phyloP scores from a whole-genome alignment of 257 asterid species.

The Cruciata laevipes region DNA sequence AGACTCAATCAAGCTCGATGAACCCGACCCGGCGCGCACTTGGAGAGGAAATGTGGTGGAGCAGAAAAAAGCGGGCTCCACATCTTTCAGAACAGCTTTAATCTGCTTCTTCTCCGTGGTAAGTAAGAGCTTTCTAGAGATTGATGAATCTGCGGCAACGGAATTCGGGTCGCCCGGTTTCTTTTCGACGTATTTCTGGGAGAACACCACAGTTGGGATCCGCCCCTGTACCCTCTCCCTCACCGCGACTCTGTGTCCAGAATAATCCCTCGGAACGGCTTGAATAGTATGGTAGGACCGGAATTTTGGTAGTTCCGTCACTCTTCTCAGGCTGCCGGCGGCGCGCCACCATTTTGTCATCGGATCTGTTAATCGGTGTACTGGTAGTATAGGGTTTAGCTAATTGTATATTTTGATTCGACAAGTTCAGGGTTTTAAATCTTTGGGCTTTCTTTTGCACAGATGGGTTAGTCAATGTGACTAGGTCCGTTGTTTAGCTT shows the following conservation, averaged over 20 bases:
- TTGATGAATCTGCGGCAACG: slow-evolving; percentile 33
- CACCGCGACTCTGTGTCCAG: slow-evolving; percentile 62
- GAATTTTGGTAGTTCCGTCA: slow-evolving; percentile 19
- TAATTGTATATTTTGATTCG: neutral
- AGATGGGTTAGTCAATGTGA: neutral
- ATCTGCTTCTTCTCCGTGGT: slow-evolving; percentile 85
- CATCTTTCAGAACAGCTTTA: slow-evolving; percentile 56
- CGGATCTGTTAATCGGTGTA: neutral
- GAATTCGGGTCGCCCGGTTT: slow-evolving; percentile 57
- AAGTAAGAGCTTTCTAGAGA: slow-evolving; percentile 53
- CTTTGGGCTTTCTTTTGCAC: slow-evolving; percentile 4
- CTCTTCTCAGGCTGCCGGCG: slow-evolving; percentile 35
- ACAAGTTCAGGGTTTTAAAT: slow-evolving; percentile 11
- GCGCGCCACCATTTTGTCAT: slow-evolving; percentile 89
- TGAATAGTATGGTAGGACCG: slow-evolving; percentile 73
- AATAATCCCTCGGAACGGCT: slow-evolving; percentile 72
- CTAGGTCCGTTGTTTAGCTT: too few relatives aligned
- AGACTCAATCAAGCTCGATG: slow-evolving; percentile 57
- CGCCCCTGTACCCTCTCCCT: slow-evolving; percentile 85
- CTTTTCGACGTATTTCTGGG: slow-evolving; percentile 47
- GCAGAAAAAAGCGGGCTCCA: slow-evolving; percentile 59
- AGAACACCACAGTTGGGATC: slow-evolving; percentile 77
- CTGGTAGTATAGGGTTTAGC: slow-evolving; percentile 1
- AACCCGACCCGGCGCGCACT: slow-evolving; percentile 89
- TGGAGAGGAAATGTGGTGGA: slow-evolving; percentile 83